Conservation (phyloP, 768 basidiomycete genomes). For the Mycena vitilis region DNA sequence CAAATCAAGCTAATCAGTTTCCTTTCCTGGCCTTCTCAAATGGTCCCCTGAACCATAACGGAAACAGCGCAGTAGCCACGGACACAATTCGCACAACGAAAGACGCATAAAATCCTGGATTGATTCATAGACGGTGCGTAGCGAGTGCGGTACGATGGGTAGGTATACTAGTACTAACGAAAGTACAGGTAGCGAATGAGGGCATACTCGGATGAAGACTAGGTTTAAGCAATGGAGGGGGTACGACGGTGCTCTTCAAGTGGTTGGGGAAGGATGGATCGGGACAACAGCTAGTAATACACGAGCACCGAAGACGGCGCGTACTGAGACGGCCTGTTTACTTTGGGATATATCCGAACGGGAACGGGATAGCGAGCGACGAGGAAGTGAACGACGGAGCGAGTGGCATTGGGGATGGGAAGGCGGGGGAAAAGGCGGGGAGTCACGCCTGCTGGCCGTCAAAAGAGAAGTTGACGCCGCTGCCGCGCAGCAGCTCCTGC, state of each 20-base stretch:
- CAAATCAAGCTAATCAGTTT: too few species aligned
- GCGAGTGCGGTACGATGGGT: background rate
- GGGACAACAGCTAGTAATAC: constrained; percentile 15
- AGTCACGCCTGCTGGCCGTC: constrained; percentile 15
- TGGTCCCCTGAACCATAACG: too few species aligned
- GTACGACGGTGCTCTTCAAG: constrained; percentile 35
- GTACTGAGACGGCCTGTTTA: background rate
- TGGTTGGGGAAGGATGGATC: constrained; percentile 20
- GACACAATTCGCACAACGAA: background rate
- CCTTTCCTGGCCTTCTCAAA: too few species aligned
- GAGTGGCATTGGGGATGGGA: background rate
- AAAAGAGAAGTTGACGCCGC: constrained; percentile 42
- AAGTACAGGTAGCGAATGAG: background rate
- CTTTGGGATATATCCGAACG: background rate
- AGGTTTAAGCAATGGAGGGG: constrained; percentile 1
- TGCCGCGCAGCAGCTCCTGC: constrained; percentile 56
- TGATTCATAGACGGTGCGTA: background rate
- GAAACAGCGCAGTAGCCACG: too few species aligned
- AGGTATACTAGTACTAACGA: background rate
- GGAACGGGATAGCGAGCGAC: background rate
- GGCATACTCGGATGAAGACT: too few species aligned
- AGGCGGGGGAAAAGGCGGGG: background rate
- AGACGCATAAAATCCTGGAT: constrained; percentile 4
- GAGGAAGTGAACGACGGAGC: background rate
- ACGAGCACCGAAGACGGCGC: constrained; percentile 29